These are phyloP conservation scores for Penicillium corylophilum DNA, from an alignment of 2,329 filamentous ascomycete species.

Conservation along the genomic window DNA sequence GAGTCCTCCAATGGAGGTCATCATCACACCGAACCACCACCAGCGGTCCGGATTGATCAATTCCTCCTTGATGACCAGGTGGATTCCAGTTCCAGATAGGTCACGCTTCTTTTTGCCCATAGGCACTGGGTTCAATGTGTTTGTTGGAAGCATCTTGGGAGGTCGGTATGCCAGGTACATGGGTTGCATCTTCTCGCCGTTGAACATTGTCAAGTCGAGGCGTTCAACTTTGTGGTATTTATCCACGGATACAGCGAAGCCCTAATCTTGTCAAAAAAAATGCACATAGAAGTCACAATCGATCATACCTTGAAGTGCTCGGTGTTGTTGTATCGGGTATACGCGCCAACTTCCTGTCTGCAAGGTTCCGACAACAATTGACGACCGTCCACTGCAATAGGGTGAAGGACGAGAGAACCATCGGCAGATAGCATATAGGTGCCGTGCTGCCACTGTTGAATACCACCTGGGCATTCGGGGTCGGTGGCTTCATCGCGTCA, in stretches of 20 bases:
- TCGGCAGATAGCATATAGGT: slow-evolving; percentile 57
- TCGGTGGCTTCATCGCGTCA: slow-evolving; percentile 48
- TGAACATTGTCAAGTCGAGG: slow-evolving; percentile 63
- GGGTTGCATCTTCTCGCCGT: slow-evolving; percentile 65
- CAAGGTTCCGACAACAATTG: slow-evolving; percentile 68
- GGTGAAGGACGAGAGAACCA: slow-evolving; percentile 59
- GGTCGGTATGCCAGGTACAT: slow-evolving; percentile 65
- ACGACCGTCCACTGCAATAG: slow-evolving; percentile 65
- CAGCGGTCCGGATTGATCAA: slow-evolving; percentile 42
- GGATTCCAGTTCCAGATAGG: slow-evolving; percentile 8
- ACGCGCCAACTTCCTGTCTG: slow-evolving; percentile 53
- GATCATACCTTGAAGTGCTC: slow-evolving; percentile 60
- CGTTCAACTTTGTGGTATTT: slow-evolving; percentile 61
- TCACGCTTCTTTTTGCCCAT: slow-evolving; percentile 33
- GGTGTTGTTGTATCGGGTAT: slow-evolving; percentile 66
- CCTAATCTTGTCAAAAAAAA: slow-evolving; percentile 26
- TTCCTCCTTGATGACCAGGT: slow-evolving; percentile 32
- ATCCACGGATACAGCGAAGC: slow-evolving; percentile 52
- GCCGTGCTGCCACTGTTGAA: slow-evolving; percentile 74
- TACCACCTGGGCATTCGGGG: slow-evolving; percentile 61
- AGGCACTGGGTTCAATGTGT: slow-evolving; percentile 60
- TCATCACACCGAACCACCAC: slow-evolving; percentile 51
- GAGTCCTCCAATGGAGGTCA: slow-evolving; percentile 46
- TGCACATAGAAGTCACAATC: not conserved
- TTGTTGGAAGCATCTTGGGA: slow-evolving; percentile 68